Conservation (phyloP, 2,329 filamentous ascomycete genomes). For the Zymoseptoria pseudotritici region DNA sequence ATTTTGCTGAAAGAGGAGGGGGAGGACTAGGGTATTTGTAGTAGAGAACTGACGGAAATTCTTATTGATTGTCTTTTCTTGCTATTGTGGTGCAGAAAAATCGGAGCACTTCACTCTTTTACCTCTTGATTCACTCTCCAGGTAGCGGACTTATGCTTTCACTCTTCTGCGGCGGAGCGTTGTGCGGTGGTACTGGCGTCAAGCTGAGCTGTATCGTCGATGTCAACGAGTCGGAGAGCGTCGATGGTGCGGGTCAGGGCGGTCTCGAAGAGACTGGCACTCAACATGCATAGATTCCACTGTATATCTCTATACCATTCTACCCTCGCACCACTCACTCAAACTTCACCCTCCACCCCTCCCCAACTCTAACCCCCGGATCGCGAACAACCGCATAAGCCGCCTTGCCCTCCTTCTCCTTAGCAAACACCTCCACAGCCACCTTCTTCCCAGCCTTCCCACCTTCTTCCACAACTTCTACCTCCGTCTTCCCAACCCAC, state of each 20-base stretch:
- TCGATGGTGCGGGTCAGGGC: too few relatives aligned
- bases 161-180: too few relatives aligned
- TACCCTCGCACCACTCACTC: background rate
- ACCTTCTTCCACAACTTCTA: constrained; percentile 57
- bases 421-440: constrained; percentile 54
- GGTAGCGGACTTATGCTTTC: background rate
- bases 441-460: constrained; percentile 36
- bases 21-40: background rate
- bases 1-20: background rate
- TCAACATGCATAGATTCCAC: background rate
- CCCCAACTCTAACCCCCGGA: constrained; percentile 54
- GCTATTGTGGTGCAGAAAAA: background rate
- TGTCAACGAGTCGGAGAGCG: too few relatives aligned
- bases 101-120: background rate
- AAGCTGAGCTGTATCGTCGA: too few relatives aligned
- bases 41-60: background rate
- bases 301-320: background rate
- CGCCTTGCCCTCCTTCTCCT: constrained; percentile 47
- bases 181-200: too few relatives aligned
- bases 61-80: background rate
- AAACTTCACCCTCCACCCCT: constrained; percentile 58
- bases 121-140: background rate
- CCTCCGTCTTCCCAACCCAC: constrained; percentile 61
- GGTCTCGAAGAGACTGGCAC: too few relatives aligned
- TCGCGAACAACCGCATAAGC: constrained; percentile 57